phyloP scores from a whole-genome alignment of 2,329 filamentous ascomycete genomes.

The Pezicula radicicola region DNA sequence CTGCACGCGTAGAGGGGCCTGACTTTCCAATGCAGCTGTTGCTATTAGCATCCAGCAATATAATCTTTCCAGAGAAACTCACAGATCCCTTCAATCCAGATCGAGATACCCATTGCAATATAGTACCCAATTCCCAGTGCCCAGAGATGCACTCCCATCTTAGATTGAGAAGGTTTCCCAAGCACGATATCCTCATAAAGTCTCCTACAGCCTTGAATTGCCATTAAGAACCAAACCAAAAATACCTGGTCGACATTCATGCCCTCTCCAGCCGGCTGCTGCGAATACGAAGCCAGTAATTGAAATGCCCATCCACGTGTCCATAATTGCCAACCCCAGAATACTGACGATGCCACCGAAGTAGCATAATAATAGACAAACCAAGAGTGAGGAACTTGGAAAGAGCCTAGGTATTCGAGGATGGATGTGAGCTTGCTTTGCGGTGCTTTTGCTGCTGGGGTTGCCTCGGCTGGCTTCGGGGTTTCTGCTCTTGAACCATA shows the following conservation, averaged over 20 bases:
- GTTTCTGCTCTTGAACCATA: constrained; percentile 24
- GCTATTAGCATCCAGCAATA: constrained; percentile 13
- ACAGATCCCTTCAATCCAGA: constrained; percentile 85
- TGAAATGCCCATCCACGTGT: constrained; percentile 51
- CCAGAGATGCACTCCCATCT: constrained; percentile 88
- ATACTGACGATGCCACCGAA: constrained; percentile 65
- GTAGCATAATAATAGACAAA: constrained; percentile 84
- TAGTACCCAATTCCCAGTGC: constrained; percentile 78
- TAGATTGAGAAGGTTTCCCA: constrained; percentile 60
- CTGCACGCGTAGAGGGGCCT: constrained; percentile 5
- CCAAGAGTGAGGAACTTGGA: constrained; percentile 76
- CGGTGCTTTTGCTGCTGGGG: background rate
- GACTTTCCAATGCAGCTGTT: constrained; percentile 17
- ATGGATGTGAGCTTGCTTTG: constrained; percentile 3
- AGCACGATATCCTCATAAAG: constrained; percentile 72
- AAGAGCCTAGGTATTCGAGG: constrained; percentile 16
- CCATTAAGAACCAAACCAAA: constrained; percentile 69
- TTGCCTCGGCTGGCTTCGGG: constrained; percentile 2
- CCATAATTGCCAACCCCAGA: constrained; percentile 70
- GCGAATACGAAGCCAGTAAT: constrained; percentile 37
- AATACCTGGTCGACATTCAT: constrained; percentile 62
- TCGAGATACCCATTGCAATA: constrained; percentile 63
- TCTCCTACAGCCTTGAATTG: constrained; percentile 70
- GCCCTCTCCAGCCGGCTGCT: background rate
- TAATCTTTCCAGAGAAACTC: constrained; percentile 27